phyloP scores from a whole-genome alignment of 2,329 filamentous ascomycete genomes.

The Orbilia brochopaga region DNA sequence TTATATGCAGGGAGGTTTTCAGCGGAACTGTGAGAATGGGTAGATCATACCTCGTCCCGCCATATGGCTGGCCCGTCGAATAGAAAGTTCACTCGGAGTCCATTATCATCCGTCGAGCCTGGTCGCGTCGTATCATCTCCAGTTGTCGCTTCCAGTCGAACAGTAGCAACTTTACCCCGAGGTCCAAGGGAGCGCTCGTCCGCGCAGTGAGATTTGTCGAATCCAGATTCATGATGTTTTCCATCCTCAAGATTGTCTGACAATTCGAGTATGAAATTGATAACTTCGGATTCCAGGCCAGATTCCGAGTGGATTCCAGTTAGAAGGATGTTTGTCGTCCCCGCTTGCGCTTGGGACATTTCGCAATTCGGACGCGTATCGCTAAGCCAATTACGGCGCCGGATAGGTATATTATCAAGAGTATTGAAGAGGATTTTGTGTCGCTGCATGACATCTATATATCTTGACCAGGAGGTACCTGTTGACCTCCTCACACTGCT shows the following conservation, averaged over 20 bases:
- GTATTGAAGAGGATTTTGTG: too few species aligned
- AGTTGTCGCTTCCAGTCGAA: background rate
- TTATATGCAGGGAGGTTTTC: too few species aligned
- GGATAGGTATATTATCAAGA: too few species aligned
- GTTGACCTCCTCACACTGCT: too few species aligned
- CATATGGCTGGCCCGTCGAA: conserved; percentile 10
- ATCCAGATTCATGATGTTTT: background rate
- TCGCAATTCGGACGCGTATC: too few species aligned
- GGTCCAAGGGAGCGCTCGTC: background rate
- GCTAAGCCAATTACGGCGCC: too few species aligned
- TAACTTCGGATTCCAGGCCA: background rate
- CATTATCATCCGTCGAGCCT: too few species aligned
- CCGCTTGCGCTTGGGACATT: conserved; percentile 2
- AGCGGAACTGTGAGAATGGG: too few species aligned
- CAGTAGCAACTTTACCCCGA: background rate
- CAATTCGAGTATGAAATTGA: background rate
- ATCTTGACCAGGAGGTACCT: too few species aligned
- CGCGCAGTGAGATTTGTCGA: background rate
- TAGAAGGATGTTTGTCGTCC: conserved; percentile 11
- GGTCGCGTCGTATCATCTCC: too few species aligned
- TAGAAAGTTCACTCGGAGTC: background rate
- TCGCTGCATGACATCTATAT: too few species aligned
- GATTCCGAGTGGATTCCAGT: conserved; percentile 7
- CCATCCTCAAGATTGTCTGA: background rate
- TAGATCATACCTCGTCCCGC: conserved; percentile 2